Base-by-base conservation (phyloP, 2,329 filamentous ascomycete species). In the Penicillium sp. region DNA sequence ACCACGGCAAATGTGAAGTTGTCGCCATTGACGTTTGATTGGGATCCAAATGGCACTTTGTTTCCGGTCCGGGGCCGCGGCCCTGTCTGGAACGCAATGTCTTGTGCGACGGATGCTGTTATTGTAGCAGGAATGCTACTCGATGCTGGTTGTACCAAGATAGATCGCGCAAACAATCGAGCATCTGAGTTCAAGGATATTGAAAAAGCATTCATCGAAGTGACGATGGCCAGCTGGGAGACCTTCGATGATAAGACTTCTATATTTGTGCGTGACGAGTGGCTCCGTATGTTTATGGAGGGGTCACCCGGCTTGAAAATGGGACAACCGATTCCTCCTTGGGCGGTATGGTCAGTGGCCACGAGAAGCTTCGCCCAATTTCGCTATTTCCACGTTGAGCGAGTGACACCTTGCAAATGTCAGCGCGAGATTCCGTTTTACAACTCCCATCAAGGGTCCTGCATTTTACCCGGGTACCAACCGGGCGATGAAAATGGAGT, bases 51-150 rank as follows among this genome's bases (percentile, higher is more conserved):
- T 9, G 68, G 68, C 10, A 45, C 31, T 23, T 15, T 45, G 9
- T 67, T 62, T 35, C 59, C 63, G 10, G 67, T 63, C 35, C 63
- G 67, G 31, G 71, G 71, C 3, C 66, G 68, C 4, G 72, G 72
- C 1, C 72, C 72, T 7, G 50, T 68, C 10, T 66, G 64, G 50
- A 18, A 31, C 4, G 32, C 46, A 1, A 57, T 55, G n/a, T 69
- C 70, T 10, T 63, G 60, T 50, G 56, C 60, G 10, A 55, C 72
- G 15, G 72, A 75, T 46, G 67, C 64, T 44, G 55, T 64, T 6
- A 70, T 75, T 44, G 67, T 73, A n/a, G 60, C 65, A 3, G 73
- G 69, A 1, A 71, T 60, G 49, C 54, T 76, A n/a, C 63, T 72
- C 7, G 65, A 73, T 40, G 69, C 66, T 6, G 73, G 73, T 12